Percentiles rank a stretch among this genome's conserved stretches.
These are phyloP conservation scores for Leccinum imitatum DNA, from an alignment of 768 basidiomycete genomes.

Conservation along the genomic window DNA sequence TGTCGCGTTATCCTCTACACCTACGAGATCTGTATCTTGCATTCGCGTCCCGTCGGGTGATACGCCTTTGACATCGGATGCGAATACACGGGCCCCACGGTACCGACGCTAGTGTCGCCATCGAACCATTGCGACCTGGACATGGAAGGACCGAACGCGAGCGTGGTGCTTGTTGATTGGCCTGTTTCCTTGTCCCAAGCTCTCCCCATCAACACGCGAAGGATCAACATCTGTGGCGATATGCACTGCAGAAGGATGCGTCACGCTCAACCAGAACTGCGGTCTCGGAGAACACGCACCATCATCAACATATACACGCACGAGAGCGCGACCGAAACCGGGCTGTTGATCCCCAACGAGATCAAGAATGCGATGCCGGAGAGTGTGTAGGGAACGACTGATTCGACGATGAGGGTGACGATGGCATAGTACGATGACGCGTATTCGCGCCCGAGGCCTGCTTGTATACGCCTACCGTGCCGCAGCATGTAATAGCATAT, in stretches of 20 bases:
- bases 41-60: not conserved
- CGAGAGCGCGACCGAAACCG: conserved; percentile 11
- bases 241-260: conserved; percentile 21
- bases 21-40: not conserved
- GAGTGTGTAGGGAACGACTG: conserved; percentile 26
- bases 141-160: conserved; percentile 9
- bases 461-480: conserved; percentile 6
- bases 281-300: conserved; percentile 7
- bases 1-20: not conserved
- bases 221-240: conserved; percentile 28
- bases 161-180: not conserved
- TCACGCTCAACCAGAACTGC: not conserved
- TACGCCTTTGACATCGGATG: conserved; percentile 3
- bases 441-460: conserved; percentile 17
- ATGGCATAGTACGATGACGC: conserved; percentile 18
- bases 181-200: conserved; percentile 13
- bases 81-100: not conserved
- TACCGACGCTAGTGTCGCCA: not conserved
- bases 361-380: conserved; percentile 25
- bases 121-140: not conserved
- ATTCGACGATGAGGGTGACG: conserved; percentile 21
- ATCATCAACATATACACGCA: conserved; percentile 20
- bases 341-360: conserved; percentile 16
- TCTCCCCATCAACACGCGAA: conserved; percentile 21
- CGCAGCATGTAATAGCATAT: conserved; percentile 22